Evolutionary conservation across 2,329 filamentous ascomycete genomes (phyloP), one percentile per base, ranked within the genome.

Genomic region (Ceratocystis cubensis): DNA sequence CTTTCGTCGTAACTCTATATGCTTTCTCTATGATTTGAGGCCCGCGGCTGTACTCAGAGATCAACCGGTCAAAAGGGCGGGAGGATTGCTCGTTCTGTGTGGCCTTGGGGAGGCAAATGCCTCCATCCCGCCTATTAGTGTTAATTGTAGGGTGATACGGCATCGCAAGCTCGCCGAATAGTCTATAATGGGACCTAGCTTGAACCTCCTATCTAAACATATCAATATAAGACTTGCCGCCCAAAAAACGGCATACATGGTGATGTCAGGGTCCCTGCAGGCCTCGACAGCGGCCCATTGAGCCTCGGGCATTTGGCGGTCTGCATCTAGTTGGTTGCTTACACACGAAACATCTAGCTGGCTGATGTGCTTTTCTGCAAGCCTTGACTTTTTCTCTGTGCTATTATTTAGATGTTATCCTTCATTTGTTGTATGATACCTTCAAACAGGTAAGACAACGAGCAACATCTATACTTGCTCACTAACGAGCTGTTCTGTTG

Each of bases 401-500:
- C 4, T 41, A 15, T 41, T n/a, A 22, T 48, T 20, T 64, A 59
- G 33, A 72, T 69, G 8, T 70, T 72, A 28, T 71, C 73, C 70
- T 70, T 73, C 71, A 71, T 73, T 72, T 69, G 78, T 69, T 77
- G 76, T 7, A 85, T 84, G 70, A 93, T 88, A 5, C 76, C 79
- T 70, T 81, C 78, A 72, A 93, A 92, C 7, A 92, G 77, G 63
- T 84, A 84, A 68, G 79, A 84, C 46, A 93, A 76, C 45, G 87
- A 89, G 74, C 89, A 93, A 69, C 80, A 78, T 70, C 80, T 79
- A 74, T 93, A 93, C 75, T 91, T 91, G 65, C 87, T 81, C 46
- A 88, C 85, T 71, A 93, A 74, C 10, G 79, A 71, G 20, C 74
- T 77, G 5, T 62, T 22, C 68, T 41, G 37, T 41, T 13, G 10